These are phyloP conservation scores for Coleophoma cylindrospora DNA, from an alignment of 2,329 filamentous ascomycete species.

Conservation along the genomic window DNA sequence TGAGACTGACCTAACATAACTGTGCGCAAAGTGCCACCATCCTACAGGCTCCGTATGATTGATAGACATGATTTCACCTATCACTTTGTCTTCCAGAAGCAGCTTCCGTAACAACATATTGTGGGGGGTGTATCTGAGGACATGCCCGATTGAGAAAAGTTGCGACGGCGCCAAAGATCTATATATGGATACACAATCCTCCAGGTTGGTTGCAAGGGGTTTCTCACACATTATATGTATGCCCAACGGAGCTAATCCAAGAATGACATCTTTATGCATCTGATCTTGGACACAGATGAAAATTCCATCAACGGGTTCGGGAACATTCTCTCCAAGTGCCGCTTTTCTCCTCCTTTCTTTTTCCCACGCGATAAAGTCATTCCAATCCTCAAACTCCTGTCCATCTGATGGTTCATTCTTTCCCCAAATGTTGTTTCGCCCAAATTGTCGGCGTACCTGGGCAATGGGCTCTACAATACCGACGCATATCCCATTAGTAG, in stretches of 20 bases:
- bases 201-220: conserved; percentile 71
- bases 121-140: conserved; percentile 84
- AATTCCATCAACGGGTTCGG: conserved; percentile 44
- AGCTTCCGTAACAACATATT: conserved; percentile 77
- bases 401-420: conserved; percentile 41
- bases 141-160: conserved; percentile 86
- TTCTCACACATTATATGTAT: conserved; percentile 92
- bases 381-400: conserved; percentile 68
- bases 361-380: conserved; percentile 69
- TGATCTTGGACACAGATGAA: conserved; percentile 77
- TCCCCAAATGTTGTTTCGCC: conserved; percentile 66
- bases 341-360: conserved; percentile 47
- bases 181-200: conserved; percentile 71
- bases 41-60: conserved; percentile 90
- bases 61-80: conserved; percentile 77
- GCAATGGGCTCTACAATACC: conserved; percentile 76
- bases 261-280: conserved; percentile 74
- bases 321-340: conserved; percentile 34
- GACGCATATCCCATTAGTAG: conserved; percentile 60
- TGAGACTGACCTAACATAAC: conserved; percentile 59
- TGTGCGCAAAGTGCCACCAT: conserved; percentile 89
- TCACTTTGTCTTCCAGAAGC: conserved; percentile 64
- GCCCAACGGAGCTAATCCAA: conserved; percentile 60
- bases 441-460: conserved; percentile 69
- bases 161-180: conserved; percentile 38